Evolutionary conservation across 805 yeast species (phyloP).

Genomic region (Lipomyces orientalis): DNA sequence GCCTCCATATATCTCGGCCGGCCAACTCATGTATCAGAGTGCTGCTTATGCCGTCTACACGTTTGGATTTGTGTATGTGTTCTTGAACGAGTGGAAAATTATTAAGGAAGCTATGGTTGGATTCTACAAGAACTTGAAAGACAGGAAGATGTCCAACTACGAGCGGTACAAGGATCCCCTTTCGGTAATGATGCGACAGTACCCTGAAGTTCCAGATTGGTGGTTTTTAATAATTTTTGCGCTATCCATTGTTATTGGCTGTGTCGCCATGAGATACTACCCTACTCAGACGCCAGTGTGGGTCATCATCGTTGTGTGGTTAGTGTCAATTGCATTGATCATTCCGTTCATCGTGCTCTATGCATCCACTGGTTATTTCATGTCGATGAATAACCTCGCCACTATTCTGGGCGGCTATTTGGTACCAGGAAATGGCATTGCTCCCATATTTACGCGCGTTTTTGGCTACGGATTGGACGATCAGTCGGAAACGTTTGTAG

Average conservation of each 20-base stretch:
- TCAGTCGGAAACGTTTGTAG: slow-evolving; percentile 50
- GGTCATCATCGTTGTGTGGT: slow-evolving; percentile 64
- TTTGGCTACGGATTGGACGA: slow-evolving; percentile 46
- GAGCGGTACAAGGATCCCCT: slow-evolving; percentile 53
- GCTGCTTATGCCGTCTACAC: slow-evolving; percentile 60
- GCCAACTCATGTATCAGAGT: slow-evolving; percentile 58
- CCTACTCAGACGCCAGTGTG: slow-evolving; percentile 60
- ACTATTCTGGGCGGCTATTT: slow-evolving; percentile 55
- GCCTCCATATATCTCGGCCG: slow-evolving; percentile 61
- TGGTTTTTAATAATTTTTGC: slow-evolving; percentile 48
- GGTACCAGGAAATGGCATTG: slow-evolving; percentile 64
- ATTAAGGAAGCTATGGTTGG: slow-evolving; percentile 62
- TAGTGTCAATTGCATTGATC: slow-evolving; percentile 59
- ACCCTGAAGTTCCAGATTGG: slow-evolving; percentile 65
- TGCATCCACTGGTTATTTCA: slow-evolving; percentile 64
- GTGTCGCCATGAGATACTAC: slow-evolving; percentile 44
- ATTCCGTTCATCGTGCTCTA: slow-evolving; percentile 67
- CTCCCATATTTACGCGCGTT: slow-evolving; percentile 52
- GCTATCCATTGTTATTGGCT: slow-evolving; percentile 47
- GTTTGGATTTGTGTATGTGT: slow-evolving; percentile 56
- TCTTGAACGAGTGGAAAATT: slow-evolving; percentile 48
- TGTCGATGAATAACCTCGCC: slow-evolving; percentile 51
- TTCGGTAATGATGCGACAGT: slow-evolving; percentile 51
- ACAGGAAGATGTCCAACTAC: slow-evolving; percentile 55
- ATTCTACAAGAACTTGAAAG: slow-evolving; percentile 52